A percentile compares a stretch with the other conserved stretches of the same genome.
These are phyloP conservation scores for Trichoderma sp. DNA, from an alignment of 2,329 filamentous ascomycete species.

Conservation along the genomic window DNA sequence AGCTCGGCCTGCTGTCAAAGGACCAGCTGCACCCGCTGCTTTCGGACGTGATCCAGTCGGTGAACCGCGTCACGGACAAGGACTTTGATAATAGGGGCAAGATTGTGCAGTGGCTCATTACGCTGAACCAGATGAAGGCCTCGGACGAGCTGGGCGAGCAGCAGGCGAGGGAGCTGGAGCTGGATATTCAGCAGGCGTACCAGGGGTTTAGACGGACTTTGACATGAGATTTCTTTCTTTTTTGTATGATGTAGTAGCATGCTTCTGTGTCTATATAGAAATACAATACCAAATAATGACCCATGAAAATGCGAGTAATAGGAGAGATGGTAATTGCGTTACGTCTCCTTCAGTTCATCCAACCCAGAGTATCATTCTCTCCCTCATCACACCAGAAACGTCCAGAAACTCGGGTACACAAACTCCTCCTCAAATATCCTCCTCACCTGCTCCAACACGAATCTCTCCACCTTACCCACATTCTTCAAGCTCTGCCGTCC, in stretches of 20 bases:
- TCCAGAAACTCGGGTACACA: conserved; percentile 98
- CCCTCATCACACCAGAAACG: conserved; percentile 74
- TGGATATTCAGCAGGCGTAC: conserved; percentile 94
- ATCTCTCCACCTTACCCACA: conserved; percentile 97
- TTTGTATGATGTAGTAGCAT: background rate
- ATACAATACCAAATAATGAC: background rate
- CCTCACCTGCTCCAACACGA: conserved; percentile 93
- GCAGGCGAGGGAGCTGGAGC: conserved; percentile 82
- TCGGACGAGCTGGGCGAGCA: conserved; percentile 87
- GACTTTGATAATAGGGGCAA: conserved; percentile 96
- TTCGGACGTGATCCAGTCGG: conserved; percentile 93
- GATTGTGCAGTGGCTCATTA: conserved; percentile 98
- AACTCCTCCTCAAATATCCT: conserved; percentile 98
- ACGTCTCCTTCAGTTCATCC: background rate
- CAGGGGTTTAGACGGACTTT: conserved; percentile 87
- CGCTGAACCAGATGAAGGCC: conserved; percentile 95
- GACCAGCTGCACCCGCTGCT: conserved; percentile 94
- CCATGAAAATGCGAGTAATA: background rate
- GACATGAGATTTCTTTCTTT: conserved; percentile 41
- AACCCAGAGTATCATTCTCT: background rate
- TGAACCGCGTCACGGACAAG: conserved; percentile 93
- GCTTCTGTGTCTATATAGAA: background rate
- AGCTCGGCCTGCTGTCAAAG: conserved; percentile 88
- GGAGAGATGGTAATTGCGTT: background rate
- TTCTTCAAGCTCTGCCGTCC: conserved; percentile 97